Evolutionary conservation across 176 grass and related monocot genomes (phyloP).

Genomic region (Panicum miliaceum): DNA sequence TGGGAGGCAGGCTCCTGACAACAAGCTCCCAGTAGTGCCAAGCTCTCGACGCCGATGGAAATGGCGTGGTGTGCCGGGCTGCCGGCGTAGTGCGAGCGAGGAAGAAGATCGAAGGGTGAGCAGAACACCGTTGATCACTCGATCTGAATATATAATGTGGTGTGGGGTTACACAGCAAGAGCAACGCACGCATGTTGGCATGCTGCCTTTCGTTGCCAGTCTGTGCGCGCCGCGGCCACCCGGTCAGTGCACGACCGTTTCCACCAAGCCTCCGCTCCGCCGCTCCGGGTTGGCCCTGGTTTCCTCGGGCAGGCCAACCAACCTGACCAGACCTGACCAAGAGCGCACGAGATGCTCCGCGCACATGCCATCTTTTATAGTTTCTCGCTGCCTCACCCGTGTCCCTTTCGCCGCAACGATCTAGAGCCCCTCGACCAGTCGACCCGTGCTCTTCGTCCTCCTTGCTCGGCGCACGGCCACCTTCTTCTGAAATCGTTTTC

Average conservation of each 20-base stretch:
- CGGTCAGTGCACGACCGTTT: neutral
- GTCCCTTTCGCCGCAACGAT: neutral
- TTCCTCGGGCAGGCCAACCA: conserved; percentile 40
- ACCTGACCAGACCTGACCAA: conserved; percentile 11
- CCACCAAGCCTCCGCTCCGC: neutral
- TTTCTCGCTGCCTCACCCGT: neutral
- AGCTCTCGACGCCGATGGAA: neutral
- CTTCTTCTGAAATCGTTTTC: neutral
- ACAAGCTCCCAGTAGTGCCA: neutral
- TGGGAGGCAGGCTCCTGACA: neutral
- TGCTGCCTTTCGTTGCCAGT: neutral
- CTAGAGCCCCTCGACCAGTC: neutral
- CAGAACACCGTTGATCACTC: neutral
- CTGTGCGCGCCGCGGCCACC: neutral
- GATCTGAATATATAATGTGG: neutral
- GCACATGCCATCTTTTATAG: neutral
- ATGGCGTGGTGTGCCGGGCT: neutral
- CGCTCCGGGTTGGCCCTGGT: neutral
- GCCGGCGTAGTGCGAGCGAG: too few relatives aligned
- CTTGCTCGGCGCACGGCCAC: too few relatives aligned
- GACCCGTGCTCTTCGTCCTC: too few relatives aligned
- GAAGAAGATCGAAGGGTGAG: neutral
- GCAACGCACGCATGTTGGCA: neutral
- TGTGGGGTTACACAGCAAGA: neutral
- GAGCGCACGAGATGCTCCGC: neutral